A percentile compares a stretch with the other conserved stretches of the same genome.
Evolutionary conservation across 2,329 filamentous ascomycete genomes (phyloP).

Genomic region (Trichoderma koningii): DNA sequence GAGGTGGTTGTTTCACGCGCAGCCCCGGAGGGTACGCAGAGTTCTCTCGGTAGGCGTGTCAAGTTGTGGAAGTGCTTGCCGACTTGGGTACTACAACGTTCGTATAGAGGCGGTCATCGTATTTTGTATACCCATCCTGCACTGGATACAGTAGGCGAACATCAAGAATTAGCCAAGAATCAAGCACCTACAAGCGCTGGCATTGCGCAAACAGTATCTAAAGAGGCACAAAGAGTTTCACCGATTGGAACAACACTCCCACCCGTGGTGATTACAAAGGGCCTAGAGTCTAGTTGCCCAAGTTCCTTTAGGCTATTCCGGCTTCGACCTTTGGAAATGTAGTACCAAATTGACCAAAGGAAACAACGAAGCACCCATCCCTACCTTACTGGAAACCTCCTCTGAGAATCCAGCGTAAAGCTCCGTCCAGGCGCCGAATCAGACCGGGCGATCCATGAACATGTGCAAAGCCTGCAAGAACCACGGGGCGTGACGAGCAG

Average conservation of each 20-base stretch:
- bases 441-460: background rate
- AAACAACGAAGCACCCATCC: background rate
- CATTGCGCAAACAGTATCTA: too few relatives aligned
- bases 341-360: background rate
- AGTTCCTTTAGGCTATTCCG: background rate
- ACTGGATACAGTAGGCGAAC: too few relatives aligned
- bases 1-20: background rate
- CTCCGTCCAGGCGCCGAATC: conserved; percentile 7
- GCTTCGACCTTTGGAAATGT: background rate
- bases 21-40: background rate
- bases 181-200: too few relatives aligned
- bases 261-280: background rate
- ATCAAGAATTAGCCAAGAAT: too few relatives aligned
- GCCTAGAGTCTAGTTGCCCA: background rate
- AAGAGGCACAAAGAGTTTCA: background rate
- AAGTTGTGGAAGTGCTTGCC: too few relatives aligned
- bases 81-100: too few relatives aligned
- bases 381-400: background rate
- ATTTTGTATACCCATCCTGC: too few relatives aligned
- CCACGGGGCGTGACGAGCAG: too few relatives aligned
- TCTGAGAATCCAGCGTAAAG: conserved; percentile 8
- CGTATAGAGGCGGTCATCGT: too few relatives aligned
- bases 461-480: background rate
- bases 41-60: too few relatives aligned
- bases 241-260: background rate